These are phyloP conservation scores for Aspergillus ostianus DNA, from an alignment of 495 filamentous ascomycete species.

Conservation along the genomic window DNA sequence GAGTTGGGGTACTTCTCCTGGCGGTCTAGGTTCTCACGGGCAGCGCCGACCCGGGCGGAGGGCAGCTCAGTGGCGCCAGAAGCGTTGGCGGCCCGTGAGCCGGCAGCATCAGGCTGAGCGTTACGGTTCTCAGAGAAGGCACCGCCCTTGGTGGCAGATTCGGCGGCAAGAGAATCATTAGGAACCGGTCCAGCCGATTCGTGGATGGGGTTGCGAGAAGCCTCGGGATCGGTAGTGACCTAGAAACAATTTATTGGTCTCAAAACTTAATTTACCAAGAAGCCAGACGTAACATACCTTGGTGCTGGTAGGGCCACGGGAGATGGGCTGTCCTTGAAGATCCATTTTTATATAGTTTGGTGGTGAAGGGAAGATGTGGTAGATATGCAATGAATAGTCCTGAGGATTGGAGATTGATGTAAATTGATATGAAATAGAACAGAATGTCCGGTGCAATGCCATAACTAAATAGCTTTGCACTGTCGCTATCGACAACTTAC, in stretches of 20 bases:
- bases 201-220: conserved; percentile 39
- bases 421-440: neutral
- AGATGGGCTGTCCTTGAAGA: conserved; percentile 48
- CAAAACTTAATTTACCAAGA: too few species aligned
- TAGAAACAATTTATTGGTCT: conserved; percentile 7
- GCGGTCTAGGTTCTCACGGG: conserved; percentile 45
- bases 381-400: conserved; percentile 1
- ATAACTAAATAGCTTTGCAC: conserved; percentile 27
- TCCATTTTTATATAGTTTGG: conserved; percentile 34
- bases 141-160: conserved; percentile 54
- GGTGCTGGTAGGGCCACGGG: conserved; percentile 34
- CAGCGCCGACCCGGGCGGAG: conserved; percentile 46
- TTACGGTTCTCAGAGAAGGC: conserved; percentile 52
- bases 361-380: conserved; percentile 1
- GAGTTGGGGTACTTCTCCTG: conserved; percentile 50
- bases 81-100: conserved; percentile 33
- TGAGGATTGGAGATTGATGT: conserved; percentile 12
- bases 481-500: conserved; percentile 1
- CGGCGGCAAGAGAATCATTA: conserved; percentile 64
- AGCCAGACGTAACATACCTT: conserved; percentile 31
- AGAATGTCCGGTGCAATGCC: conserved; percentile 1
- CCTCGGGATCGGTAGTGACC: conserved; percentile 50
- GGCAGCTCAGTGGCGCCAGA: conserved; percentile 50
- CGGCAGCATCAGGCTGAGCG: conserved; percentile 46
- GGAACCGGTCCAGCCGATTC: conserved; percentile 58